Percentiles rank a stretch among this genome's conserved stretches.
Evolutionary conservation across 495 filamentous ascomycete genomes (phyloP).

Genomic region (Immersiella caudata): DNA sequence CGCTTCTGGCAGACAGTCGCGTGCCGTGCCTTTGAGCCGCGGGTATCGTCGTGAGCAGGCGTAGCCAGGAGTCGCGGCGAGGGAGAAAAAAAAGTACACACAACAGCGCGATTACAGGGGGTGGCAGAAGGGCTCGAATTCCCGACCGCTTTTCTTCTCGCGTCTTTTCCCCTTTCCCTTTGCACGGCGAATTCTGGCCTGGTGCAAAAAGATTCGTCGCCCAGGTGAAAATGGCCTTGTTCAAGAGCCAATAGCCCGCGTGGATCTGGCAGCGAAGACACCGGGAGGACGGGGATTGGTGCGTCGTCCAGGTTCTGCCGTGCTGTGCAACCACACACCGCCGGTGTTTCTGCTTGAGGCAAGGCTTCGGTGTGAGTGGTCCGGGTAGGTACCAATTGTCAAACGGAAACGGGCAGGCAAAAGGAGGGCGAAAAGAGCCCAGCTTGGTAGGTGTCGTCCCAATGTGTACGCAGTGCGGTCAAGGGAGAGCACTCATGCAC

Average conservation of each 20-base stretch:
- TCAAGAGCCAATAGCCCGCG: slow-evolving; percentile 35
- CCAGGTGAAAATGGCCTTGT: slow-evolving; percentile 26
- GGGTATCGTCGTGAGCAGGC: neutral
- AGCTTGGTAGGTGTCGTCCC: slow-evolving; percentile 19
- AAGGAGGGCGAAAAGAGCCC: slow-evolving; percentile 22
- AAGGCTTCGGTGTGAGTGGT: slow-evolving; percentile 30
- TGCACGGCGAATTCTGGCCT: slow-evolving; percentile 15
- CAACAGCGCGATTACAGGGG: slow-evolving; percentile 1
- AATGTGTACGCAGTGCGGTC: slow-evolving; percentile 17
- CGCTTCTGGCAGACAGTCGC: slow-evolving; percentile 9
- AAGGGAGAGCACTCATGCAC: slow-evolving; percentile 38
- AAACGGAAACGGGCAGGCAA: slow-evolving; percentile 33
- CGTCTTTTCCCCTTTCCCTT: slow-evolving; percentile 24
- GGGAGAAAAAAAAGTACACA: neutral
- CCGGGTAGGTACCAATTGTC: slow-evolving; percentile 24
- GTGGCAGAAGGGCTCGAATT: neutral
- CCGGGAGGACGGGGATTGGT: slow-evolving; percentile 35
- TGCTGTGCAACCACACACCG: slow-evolving; percentile 40
- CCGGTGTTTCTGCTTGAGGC: slow-evolving; percentile 27
- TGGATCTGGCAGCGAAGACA: slow-evolving; percentile 30
- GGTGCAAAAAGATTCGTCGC: slow-evolving; percentile 34
- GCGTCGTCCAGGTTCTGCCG: slow-evolving; percentile 29
- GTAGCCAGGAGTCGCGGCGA: neutral
- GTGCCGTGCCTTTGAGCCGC: slow-evolving; percentile 2
- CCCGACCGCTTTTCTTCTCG: slow-evolving; percentile 26